Evolutionary conservation across 1,284 basidiomycete species (phyloP), one percentile per base, ranked within the genome.

Genomic region (Malassezia psittaci): DNA sequence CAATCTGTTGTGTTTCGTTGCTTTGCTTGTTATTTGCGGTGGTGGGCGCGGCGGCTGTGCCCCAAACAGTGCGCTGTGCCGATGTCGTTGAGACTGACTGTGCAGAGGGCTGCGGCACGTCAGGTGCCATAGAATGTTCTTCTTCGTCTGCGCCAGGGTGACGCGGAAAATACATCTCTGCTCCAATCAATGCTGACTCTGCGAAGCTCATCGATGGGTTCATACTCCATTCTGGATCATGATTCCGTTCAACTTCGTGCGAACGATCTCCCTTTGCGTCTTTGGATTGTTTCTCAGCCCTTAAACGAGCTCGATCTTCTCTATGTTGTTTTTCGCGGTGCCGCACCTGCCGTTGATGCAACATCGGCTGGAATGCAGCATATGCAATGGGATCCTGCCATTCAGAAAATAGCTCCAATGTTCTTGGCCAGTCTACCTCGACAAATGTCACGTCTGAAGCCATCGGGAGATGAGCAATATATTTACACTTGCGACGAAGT

Each of bases 371-470:
- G 56, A 67, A 74, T 12, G 66, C 64, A 39, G 60, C 55, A 44
- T 70, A 54, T 10, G 65, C 64, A 12, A 61, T 42, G 39, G 60
- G 60, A 41, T 52, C 56, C 41, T 69, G 58, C 41, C 64, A 41
- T n/a, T 51, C 21, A 15, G 39, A 29, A 8, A 50, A 37, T 10
- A 45, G 24, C 33, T 24, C 44, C 6, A 45, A 40, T 58, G 72
- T 70, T 33, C 49, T 54, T 24, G 67, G 60, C 71, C 69, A 72
- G 43, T 96, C 85, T 3, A 89, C 84, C 76, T 98, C 91, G 57
- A 96, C 79, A 74, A 98, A 96, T 12, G 91, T 85, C 40, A 96
- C 88, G 71, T 96, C 90, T 13, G 88, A 85, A 45, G 89, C 86
- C 63, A 89, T 85, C 0, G 93, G 88, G 61, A 96, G 80, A 75